These are phyloP conservation scores for Helichrysum umbraculigerum DNA, from an alignment of 129 eudicot species.

Conservation along the genomic window DNA sequence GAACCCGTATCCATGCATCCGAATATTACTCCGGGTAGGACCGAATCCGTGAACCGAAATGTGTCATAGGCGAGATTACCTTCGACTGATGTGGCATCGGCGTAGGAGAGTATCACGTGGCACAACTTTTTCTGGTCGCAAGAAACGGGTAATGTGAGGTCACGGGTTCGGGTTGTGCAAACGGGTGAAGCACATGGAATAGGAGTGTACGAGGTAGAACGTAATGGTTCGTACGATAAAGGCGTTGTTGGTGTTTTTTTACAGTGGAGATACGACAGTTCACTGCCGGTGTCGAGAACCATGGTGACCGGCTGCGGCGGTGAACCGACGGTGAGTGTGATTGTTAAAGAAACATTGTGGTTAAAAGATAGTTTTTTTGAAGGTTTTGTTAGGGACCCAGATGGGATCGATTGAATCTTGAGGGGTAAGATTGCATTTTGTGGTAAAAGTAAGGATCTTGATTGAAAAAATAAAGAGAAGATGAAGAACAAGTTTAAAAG, in stretches of 20 bases:
- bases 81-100: conserved; percentile 78
- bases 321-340: conserved; percentile 69
- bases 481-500: conserved; percentile 17
- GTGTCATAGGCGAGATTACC: conserved; percentile 74
- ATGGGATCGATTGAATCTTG: conserved; percentile 41
- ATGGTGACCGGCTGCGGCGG: conserved; percentile 78
- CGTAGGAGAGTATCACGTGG: conserved; percentile 72
- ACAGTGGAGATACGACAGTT: conserved; percentile 77
- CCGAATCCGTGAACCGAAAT: conserved; percentile 45
- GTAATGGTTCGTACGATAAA: conserved; percentile 44
- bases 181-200: conserved; percentile 56
- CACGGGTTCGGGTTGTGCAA: conserved; percentile 70
- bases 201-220: conserved; percentile 56
- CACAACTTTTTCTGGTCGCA: conserved; percentile 82
- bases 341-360: conserved; percentile 72
- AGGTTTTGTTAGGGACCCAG: conserved; percentile 34
- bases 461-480: conserved; percentile 27
- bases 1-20: conserved; percentile 80
- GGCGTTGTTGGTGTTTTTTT: conserved; percentile 49
- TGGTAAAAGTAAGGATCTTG: conserved; percentile 27
- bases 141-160: conserved; percentile 72
- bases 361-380: conserved; percentile 69
- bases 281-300: conserved; percentile 91
- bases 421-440: conserved; percentile 54
- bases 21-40: conserved; percentile 56